Evolutionary conservation across 2,329 filamentous ascomycete genomes (phyloP).

Genomic region (Lachnellula subtilissima): DNA sequence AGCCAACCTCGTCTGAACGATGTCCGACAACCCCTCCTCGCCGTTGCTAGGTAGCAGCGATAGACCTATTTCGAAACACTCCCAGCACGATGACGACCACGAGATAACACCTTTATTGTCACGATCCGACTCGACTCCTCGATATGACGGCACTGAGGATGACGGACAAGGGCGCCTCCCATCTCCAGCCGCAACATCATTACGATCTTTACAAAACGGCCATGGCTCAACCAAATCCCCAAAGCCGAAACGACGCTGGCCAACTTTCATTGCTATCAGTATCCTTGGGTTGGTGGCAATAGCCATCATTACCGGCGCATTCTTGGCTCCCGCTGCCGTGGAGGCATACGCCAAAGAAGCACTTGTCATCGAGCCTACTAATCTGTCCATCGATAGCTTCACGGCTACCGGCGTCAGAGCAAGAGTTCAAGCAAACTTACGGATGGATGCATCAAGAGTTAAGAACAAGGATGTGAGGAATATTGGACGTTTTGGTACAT

Average conservation of each 20-base stretch:
- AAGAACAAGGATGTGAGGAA: conserved; percentile 64
- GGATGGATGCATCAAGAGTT: conserved; percentile 73
- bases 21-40: conserved; percentile 29
- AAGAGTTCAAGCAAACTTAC: conserved; percentile 76
- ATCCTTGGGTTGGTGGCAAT: conserved; percentile 59
- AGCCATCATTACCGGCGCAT: conserved; percentile 70
- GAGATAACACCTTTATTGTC: conserved; percentile 35
- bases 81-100: conserved; percentile 19
- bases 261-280: conserved; percentile 69
- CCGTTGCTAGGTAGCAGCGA: conserved; percentile 24
- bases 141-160: conserved; percentile 29
- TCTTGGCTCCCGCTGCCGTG: conserved; percentile 73
- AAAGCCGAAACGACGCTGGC: conserved; percentile 57
- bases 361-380: conserved; percentile 74
- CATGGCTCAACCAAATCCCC: conserved; percentile 24
- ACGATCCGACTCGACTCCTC: conserved; percentile 22
- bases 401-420: conserved; percentile 73
- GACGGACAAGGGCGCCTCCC: conserved; percentile 17
- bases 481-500: conserved; percentile 73
- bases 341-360: conserved; percentile 85
- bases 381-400: conserved; percentile 79
- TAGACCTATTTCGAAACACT: conserved; percentile 22
- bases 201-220: conserved; percentile 32
- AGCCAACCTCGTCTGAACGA: conserved; percentile 6
- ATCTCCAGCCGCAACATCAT: conserved; percentile 33